Conservation (phyloP, 495 filamentous ascomycete genomes). For the Diplogelasinospora grovesii region DNA sequence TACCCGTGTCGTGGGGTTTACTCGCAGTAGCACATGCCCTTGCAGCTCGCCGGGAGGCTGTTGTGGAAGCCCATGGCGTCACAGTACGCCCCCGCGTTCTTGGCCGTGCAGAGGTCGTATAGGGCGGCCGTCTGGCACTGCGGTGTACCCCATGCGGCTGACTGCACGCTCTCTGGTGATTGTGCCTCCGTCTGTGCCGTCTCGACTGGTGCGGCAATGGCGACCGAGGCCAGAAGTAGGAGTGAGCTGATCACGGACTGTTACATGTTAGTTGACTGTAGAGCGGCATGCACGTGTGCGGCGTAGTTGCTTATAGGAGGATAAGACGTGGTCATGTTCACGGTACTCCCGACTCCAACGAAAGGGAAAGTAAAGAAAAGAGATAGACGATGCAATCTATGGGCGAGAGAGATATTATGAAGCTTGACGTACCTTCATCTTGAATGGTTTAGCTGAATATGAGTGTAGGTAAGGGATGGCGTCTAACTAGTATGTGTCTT, state of each 20-base stretch:
- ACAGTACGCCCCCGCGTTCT: constrained; percentile 14
- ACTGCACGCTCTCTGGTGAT: not conserved
- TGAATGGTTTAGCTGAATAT: too few species aligned
- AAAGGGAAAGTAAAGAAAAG: too few species aligned
- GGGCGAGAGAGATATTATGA: too few species aligned
- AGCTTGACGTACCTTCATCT: too few species aligned
- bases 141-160: constrained; percentile 6
- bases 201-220: constrained; percentile 1
- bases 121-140: constrained; percentile 10
- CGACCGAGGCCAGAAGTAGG: not conserved
- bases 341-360: too few species aligned
- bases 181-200: not conserved
- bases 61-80: constrained; percentile 15
- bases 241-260: not conserved
- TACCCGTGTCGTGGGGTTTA: not conserved
- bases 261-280: too few species aligned
- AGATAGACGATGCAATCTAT: too few species aligned
- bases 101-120: constrained; percentile 12
- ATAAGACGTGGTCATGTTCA: too few species aligned
- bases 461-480: too few species aligned
- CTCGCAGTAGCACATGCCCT: constrained; percentile 9
- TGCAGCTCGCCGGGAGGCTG: constrained; percentile 14
- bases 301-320: not conserved
- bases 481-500: too few species aligned
- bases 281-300: not conserved